Percentiles rank a stretch among this genome's conserved stretches.
phyloP scores from a whole-genome alignment of 2,329 filamentous ascomycete genomes.

The Cladophialophora yegresii region DNA sequence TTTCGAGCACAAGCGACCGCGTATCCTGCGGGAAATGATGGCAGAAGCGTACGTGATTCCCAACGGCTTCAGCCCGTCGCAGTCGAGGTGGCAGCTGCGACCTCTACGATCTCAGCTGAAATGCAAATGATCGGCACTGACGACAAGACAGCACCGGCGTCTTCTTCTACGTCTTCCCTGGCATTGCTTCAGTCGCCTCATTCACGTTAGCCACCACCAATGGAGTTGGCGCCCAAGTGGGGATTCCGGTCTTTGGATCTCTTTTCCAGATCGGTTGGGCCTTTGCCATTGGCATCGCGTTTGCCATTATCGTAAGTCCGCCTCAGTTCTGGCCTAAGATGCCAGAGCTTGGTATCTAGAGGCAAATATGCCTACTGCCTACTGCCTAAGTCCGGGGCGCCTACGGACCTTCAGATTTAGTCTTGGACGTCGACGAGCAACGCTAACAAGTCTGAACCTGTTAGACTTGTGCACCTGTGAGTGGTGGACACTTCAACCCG shows the following conservation, averaged over 20 bases:
- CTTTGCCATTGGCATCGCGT: constrained; percentile 60
- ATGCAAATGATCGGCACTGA: neutral
- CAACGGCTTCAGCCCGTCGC: neutral
- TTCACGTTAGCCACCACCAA: constrained; percentile 48
- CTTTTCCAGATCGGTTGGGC: constrained; percentile 59
- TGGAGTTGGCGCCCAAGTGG: constrained; percentile 45
- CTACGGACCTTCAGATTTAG: neutral
- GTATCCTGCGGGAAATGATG: constrained; percentile 58
- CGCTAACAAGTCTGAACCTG: neutral
- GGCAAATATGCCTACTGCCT: no score
- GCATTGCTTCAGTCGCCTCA: constrained; percentile 56
- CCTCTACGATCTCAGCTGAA: neutral
- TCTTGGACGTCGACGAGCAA: neutral
- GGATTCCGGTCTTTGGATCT: constrained; percentile 49
- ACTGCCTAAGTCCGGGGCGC: neutral
- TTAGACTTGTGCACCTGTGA: constrained; percentile 53
- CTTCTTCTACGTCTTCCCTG: constrained; percentile 57
- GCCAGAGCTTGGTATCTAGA: neutral
- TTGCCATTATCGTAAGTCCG: constrained; percentile 54
- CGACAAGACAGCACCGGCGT: constrained; percentile 48
- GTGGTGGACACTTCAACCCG: constrained; percentile 60
- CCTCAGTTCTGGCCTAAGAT: neutral
- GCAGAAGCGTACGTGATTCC: constrained; percentile 49
- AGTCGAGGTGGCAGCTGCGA: neutral
- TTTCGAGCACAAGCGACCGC: constrained; percentile 57